Percentiles rank a stretch among this genome's conserved stretches.
phyloP scores from a whole-genome alignment of 768 basidiomycete genomes.

The Leccinum imitatum region DNA sequence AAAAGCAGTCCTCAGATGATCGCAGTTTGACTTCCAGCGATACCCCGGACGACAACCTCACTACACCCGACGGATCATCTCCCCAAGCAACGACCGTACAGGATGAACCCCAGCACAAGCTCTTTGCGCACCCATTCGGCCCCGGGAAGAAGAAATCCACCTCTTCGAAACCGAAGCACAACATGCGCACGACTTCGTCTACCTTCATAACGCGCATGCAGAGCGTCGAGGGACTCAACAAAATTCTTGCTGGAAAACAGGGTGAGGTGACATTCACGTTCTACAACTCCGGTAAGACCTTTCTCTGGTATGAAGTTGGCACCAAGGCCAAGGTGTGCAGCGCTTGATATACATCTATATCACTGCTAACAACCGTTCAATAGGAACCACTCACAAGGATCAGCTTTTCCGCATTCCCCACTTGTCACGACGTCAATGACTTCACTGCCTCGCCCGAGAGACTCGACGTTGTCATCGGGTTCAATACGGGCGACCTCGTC shows the following conservation, averaged over 20 bases:
- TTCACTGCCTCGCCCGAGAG: constrained; percentile 75
- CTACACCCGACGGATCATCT: constrained; percentile 41
- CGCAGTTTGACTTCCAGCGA: constrained; percentile 82
- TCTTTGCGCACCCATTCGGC: constrained; percentile 57
- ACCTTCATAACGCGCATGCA: constrained; percentile 90
- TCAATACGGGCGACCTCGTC: constrained; percentile 90
- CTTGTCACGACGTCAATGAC: constrained; percentile 86
- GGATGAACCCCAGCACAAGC: constrained; percentile 47
- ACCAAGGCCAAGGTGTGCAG: constrained; percentile 72
- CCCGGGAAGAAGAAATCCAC: constrained; percentile 60
- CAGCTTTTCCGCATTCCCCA: constrained; percentile 83
- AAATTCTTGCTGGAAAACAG: constrained; percentile 69
- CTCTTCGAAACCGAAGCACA: constrained; percentile 78
- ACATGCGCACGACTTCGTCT: constrained; percentile 86
- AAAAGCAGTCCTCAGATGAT: constrained; percentile 47
- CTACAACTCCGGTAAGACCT: constrained; percentile 83
- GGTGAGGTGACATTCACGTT: constrained; percentile 87
- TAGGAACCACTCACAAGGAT: constrained; percentile 87
- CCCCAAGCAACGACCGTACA: constrained; percentile 36
- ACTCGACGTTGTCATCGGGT: constrained; percentile 89
- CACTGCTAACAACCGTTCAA: constrained; percentile 9
- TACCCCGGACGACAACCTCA: constrained; percentile 58
- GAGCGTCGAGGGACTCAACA: constrained; percentile 71
- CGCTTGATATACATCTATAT: not conserved
- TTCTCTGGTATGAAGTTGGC: constrained; percentile 87